These are phyloP conservation scores for Leccinum broughii DNA, from an alignment of 768 basidiomycete species.

Conservation along the genomic window DNA sequence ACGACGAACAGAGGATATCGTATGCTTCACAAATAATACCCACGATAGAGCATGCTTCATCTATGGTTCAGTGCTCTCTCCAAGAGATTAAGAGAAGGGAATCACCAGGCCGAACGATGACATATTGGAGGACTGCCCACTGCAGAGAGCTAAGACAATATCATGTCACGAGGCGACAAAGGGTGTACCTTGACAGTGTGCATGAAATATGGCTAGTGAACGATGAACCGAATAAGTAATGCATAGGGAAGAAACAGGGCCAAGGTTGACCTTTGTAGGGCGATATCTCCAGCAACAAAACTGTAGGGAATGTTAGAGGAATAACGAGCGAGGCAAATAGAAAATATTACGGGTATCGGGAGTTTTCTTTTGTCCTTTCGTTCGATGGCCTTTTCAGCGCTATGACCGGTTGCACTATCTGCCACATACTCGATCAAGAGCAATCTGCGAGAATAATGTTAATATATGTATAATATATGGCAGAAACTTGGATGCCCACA, in stretches of 20 bases:
- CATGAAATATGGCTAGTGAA: slow-evolving; percentile 77
- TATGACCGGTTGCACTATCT: slow-evolving; percentile 59
- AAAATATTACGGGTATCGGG: slow-evolving; percentile 59
- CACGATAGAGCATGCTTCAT: slow-evolving; percentile 50
- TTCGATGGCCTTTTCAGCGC: slow-evolving; percentile 64
- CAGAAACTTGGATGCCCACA: slow-evolving; percentile 42
- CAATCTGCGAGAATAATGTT: slow-evolving; percentile 44
- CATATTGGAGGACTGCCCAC: slow-evolving; percentile 91
- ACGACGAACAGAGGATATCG: slow-evolving; percentile 67
- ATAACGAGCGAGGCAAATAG: not conserved
- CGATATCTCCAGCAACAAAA: slow-evolving; percentile 82
- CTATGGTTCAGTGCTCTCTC: slow-evolving; percentile 6
- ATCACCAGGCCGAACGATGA: slow-evolving; percentile 63
- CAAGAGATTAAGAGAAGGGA: not conserved
- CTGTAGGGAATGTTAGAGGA: slow-evolving; percentile 35
- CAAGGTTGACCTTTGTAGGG: slow-evolving; percentile 63
- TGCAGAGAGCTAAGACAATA: slow-evolving; percentile 28
- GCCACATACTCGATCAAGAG: slow-evolving; percentile 87
- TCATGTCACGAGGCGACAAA: not conserved
- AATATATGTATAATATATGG: not conserved
- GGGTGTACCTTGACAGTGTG: slow-evolving; percentile 71
- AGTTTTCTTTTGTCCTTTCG: slow-evolving; percentile 78
- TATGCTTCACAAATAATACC: slow-evolving; percentile 77
- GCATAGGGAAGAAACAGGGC: not conserved
- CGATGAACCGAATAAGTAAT: slow-evolving; percentile 9